Evolutionary conservation across 1,284 basidiomycete genomes (phyloP).

Genomic region (Fistulinella cinereoalba): DNA sequence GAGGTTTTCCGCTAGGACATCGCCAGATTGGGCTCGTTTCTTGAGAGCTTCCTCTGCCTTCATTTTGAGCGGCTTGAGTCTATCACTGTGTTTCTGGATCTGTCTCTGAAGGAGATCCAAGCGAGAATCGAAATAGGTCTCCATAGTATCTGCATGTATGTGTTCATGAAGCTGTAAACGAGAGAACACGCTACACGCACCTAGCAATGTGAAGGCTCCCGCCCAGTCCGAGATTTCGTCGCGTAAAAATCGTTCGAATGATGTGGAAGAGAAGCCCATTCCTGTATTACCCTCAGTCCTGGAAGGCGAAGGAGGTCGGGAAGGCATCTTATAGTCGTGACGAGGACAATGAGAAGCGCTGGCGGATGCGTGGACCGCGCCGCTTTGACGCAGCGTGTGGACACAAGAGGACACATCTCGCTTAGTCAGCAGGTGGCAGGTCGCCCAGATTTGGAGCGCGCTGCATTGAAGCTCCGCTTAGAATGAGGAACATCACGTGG

Average conservation of each 20-base stretch:
- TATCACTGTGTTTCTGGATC: conserved; percentile 82
- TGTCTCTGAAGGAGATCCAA: conserved; percentile 86
- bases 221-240: conserved; percentile 55
- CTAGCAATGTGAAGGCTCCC: conserved; percentile 70
- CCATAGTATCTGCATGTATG: conserved; percentile 66
- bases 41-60: conserved; percentile 71
- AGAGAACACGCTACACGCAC: conserved; percentile 36
- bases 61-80: conserved; percentile 75
- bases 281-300: conserved; percentile 44
- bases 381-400: neutral
- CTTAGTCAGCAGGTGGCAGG: conserved; percentile 22
- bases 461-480: too few species aligned
- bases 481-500: too few species aligned
- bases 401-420: neutral
- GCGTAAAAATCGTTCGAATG: conserved; percentile 52
- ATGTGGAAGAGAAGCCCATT: conserved; percentile 47
- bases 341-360: conserved; percentile 21
- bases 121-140: conserved; percentile 88
- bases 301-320: conserved; percentile 67
- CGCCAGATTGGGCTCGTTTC: conserved; percentile 66
- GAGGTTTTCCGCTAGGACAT: conserved; percentile 68
- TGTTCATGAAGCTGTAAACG: conserved; percentile 16
- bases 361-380: neutral
- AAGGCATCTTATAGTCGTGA: conserved; percentile 63
- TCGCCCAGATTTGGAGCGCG: neutral